phyloP scores from a whole-genome alignment of 2,329 filamentous ascomycete species.

The Aspergillus amoenus region DNA sequence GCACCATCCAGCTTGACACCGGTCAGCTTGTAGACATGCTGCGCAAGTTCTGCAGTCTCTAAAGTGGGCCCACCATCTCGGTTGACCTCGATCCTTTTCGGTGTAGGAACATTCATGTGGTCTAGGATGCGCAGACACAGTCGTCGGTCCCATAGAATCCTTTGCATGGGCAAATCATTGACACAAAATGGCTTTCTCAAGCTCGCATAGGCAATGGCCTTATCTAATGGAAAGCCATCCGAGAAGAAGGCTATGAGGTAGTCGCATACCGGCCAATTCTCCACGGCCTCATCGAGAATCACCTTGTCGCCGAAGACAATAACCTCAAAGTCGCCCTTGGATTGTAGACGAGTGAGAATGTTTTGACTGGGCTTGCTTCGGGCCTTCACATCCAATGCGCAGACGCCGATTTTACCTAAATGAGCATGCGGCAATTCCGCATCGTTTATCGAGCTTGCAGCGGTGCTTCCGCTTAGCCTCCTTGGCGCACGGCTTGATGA shows the following conservation, averaged over 20 bases:
- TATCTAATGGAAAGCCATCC: slow-evolving; percentile 93
- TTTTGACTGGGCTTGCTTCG: slow-evolving; percentile 96
- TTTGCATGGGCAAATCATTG: slow-evolving; percentile 96
- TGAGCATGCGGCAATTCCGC: slow-evolving; percentile 49
- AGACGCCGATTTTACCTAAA: slow-evolving; percentile 79
- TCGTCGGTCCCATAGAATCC: slow-evolving; percentile 91
- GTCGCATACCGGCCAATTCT: slow-evolving; percentile 95
- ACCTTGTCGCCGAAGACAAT: slow-evolving; percentile 99
- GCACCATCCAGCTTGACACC: slow-evolving; percentile 72
- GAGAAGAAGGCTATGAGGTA: slow-evolving; percentile 98
- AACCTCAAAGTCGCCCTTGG: slow-evolving; percentile 90
- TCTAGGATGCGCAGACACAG: slow-evolving; percentile 86
- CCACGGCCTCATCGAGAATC: slow-evolving; percentile 92
- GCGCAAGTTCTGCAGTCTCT: slow-evolving; percentile 74
- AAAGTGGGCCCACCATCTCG: slow-evolving; percentile 85
- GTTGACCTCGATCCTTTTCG: slow-evolving; percentile 83
- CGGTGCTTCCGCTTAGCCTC: slow-evolving; percentile 77
- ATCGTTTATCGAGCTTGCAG: slow-evolving; percentile 73
- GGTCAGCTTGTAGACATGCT: slow-evolving; percentile 76
- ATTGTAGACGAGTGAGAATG: slow-evolving; percentile 87
- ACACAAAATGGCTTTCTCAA: slow-evolving; percentile 94
- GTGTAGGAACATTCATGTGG: slow-evolving; percentile 84
- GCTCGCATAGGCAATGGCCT: slow-evolving; percentile 93
- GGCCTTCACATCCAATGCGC: slow-evolving; percentile 92
- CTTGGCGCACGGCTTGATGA: slow-evolving; percentile 71